Conservation (phyloP, 2,329 filamentous ascomycete species). For the Pseudocercospora eumusae region DNA sequence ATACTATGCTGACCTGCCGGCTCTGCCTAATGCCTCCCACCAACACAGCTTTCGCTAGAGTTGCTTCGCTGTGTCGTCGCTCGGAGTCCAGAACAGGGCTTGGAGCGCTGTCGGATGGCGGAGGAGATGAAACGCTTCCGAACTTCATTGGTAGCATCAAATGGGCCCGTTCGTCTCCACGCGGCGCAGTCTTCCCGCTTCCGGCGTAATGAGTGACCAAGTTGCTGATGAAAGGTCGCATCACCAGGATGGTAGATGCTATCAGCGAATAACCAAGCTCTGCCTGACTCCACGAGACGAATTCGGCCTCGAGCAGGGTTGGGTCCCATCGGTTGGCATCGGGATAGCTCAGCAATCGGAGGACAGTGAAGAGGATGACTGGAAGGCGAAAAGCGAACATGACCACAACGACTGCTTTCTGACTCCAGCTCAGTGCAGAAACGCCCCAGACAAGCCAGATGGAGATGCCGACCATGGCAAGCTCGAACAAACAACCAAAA, state of each 20-base stretch:
- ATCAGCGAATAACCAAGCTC: conserved; percentile 27
- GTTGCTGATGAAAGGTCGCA: conserved; percentile 23
- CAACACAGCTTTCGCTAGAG: conserved; percentile 1
- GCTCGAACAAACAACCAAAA: conserved; percentile 10
- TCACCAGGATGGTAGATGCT: conserved; percentile 25
- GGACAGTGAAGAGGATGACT: conserved; percentile 20
- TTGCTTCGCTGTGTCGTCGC: neutral
- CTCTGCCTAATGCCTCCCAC: neutral
- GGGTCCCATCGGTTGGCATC: conserved; percentile 12
- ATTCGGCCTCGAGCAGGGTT: conserved; percentile 19
- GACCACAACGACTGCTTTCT: conserved; percentile 10
- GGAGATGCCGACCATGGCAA: conserved; percentile 15
- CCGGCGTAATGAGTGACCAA: conserved; percentile 25
- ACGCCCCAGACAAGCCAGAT: conserved; percentile 19
- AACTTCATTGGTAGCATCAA: neutral
- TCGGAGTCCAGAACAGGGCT: neutral
- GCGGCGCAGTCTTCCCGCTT: neutral
- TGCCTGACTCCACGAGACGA: conserved; percentile 24
- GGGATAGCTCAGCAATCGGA: conserved; percentile 22
- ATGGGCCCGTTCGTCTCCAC: neutral
- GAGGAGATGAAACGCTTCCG: neutral
- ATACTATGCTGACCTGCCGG: neutral
- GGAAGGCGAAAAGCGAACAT: conserved; percentile 23
- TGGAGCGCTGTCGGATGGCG: neutral
- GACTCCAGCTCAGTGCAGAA: conserved; percentile 7